These are phyloP conservation scores for Monoraphidium neglectum DNA, from an alignment of 139 green algal species.

Conservation along the genomic window DNA sequence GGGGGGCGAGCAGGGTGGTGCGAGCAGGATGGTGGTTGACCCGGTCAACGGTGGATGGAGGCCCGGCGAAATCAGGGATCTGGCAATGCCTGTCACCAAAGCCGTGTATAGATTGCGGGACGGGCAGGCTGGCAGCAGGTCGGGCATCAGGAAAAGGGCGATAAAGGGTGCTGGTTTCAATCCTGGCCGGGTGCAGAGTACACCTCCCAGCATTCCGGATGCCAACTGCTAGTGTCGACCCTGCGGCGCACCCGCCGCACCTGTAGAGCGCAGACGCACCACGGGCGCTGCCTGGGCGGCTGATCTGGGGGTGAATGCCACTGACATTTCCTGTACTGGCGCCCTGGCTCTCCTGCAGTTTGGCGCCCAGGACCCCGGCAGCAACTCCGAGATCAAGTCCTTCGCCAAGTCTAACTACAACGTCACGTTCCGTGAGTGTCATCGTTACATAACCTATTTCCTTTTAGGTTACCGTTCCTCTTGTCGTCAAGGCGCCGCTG, in stretches of 20 bases:
- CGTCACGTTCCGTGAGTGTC: background rate
- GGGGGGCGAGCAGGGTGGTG: background rate
- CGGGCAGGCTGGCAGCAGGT: background rate
- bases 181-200: no score
- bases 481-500: no score
- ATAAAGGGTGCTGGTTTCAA: no score
- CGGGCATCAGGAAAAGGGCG: no score
- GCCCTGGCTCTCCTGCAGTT: constrained; percentile 73
- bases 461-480: no score
- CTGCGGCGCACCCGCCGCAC: background rate
- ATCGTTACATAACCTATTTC: constrained; percentile 23
- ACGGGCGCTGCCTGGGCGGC: background rate
- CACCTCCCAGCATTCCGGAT: constrained; percentile 5
- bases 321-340: background rate
- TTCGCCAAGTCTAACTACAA: constrained; percentile 35
- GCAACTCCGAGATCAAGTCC: constrained; percentile 26
- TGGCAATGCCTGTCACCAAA: background rate
- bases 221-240: background rate
- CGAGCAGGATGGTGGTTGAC: background rate
- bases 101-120: background rate
- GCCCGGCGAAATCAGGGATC: background rate
- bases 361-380: constrained; percentile 76
- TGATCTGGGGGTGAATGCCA: background rate
- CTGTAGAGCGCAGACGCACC: background rate
- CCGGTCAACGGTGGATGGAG: background rate